Base-by-base conservation (phyloP, 2,329 filamentous ascomycete species). In the Lojkania enalia region DNA sequence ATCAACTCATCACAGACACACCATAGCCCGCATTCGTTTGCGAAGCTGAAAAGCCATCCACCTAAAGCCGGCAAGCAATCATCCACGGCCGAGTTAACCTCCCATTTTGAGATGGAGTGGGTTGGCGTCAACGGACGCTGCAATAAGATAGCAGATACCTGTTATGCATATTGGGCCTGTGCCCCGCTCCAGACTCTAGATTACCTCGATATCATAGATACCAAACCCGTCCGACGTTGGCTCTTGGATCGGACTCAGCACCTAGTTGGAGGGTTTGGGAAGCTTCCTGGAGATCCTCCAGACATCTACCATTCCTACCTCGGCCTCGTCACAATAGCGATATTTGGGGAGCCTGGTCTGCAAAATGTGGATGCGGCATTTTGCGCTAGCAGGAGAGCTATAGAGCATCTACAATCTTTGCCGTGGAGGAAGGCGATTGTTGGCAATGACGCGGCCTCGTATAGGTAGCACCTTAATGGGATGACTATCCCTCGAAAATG, bases 91-190 rank as follows among this genome's bases (percentile, higher is more conserved):
- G 78, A 85, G 38, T 86, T 89, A 49, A 84, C 86, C 13, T 69
- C 73, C 0, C 86, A 85, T 52, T 69, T 77, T n/a, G 72, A 75
- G 2, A 50, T 77, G 29, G 69, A 73, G 7, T 80, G 79, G 60
- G 79, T 89, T 1, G 94, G 91, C 7, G 90, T 95, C 72, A 96
- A 95, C 61, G 94, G 94, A 19, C 84, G 94, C 38, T 84, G 83
- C 65, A 96, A 96, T 74, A 99, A 99, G 70, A 79, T 85, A 36
- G 87, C 88, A 7, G 94, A 99, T 71, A 97, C 94, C 0, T 99
- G 94, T 72, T 99, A 99, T 69, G 86, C 84, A 16, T 99, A 92
- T 77, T 99, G 94, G 94, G 89, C 88, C 0, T 79, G 80, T 3
- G 90, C 83, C 2, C 83, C 90, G 39, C 66, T 70, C 7, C 52